These are phyloP conservation scores for Berkeleyomyces rouxiae DNA, from an alignment of 2,329 filamentous ascomycete genomes.

Conservation along the genomic window DNA sequence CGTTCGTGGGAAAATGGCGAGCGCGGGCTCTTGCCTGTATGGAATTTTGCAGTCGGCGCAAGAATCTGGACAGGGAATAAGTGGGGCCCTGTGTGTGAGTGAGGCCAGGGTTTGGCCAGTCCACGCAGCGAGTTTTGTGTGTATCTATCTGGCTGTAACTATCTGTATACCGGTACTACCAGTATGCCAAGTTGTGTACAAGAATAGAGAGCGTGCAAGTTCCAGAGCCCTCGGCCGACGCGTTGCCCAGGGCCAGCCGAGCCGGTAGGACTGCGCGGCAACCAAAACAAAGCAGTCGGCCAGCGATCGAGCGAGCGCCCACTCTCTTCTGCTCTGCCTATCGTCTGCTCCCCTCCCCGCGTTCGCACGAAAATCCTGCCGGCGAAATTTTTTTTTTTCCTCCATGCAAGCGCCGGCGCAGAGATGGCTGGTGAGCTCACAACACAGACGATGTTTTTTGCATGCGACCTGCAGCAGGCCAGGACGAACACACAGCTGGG, in stretches of 20 bases:
- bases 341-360: neutral
- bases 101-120: constrained; percentile 1
- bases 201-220: neutral
- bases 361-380: neutral
- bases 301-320: neutral
- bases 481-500: neutral
- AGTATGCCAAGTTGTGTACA: neutral
- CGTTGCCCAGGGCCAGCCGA: neutral
- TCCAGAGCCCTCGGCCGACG: neutral
- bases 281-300: neutral
- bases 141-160: neutral
- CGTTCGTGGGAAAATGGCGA: constrained; percentile 3
- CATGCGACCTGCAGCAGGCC: neutral
- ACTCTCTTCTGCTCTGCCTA: too few species aligned
- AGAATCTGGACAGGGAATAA: constrained; percentile 6
- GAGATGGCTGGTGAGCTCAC: neutral
- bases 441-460: neutral
- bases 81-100: neutral
- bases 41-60: constrained; percentile 9
- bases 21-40: neutral
- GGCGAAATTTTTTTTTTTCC: neutral
- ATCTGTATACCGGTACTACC: neutral
- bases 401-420: neutral
- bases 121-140: neutral
- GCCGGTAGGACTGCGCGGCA: neutral